Evolutionary conservation across 2,329 filamentous ascomycete genomes (phyloP).

Genomic region (Verticillium nonalfalfae): DNA sequence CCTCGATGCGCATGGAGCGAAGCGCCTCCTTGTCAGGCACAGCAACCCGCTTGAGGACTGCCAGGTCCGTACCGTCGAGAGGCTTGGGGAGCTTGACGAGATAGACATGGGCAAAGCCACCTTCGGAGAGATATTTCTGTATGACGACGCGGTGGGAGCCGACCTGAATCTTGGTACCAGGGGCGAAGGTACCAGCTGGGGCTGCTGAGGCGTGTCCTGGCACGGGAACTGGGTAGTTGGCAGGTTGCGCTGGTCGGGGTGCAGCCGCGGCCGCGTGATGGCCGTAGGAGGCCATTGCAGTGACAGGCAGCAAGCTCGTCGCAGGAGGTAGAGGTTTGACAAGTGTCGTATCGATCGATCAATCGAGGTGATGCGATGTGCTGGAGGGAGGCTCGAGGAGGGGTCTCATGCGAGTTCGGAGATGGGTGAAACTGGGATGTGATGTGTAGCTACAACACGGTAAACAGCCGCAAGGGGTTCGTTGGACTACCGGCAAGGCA

Average conservation of each 20-base stretch:
- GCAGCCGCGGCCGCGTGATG: slow-evolving; percentile 10
- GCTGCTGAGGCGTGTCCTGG: slow-evolving; percentile 29
- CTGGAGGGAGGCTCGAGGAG: neutral
- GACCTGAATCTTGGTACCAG: slow-evolving; percentile 95
- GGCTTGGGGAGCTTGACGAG: slow-evolving; percentile 79
- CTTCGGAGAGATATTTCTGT: slow-evolving; percentile 95
- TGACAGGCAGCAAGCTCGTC: neutral
- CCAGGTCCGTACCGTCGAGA: slow-evolving; percentile 70
- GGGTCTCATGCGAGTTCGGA: slow-evolving; percentile 1
- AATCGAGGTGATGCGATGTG: neutral
- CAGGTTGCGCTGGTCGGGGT: slow-evolving; percentile 23
- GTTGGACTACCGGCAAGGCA: neutral
- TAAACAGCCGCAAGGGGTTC: neutral
- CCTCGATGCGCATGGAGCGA: slow-evolving; percentile 94
- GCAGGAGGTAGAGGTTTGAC: slow-evolving; percentile 3
- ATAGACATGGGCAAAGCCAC: slow-evolving; percentile 97
- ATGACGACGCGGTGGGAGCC: slow-evolving; percentile 89
- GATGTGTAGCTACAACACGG: slow-evolving; percentile 5
- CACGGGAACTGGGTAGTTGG: slow-evolving; percentile 35
- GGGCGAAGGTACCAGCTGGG: slow-evolving; percentile 80
- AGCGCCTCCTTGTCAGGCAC: slow-evolving; percentile 94
- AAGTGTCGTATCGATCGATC: neutral
- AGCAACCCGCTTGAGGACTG: slow-evolving; percentile 89
- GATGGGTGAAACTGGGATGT: neutral
- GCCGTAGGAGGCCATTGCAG: slow-evolving; percentile 10